These are phyloP conservation scores for Oryza australiensis DNA, from an alignment of 176 grass and related monocot genomes.

Conservation along the genomic window DNA sequence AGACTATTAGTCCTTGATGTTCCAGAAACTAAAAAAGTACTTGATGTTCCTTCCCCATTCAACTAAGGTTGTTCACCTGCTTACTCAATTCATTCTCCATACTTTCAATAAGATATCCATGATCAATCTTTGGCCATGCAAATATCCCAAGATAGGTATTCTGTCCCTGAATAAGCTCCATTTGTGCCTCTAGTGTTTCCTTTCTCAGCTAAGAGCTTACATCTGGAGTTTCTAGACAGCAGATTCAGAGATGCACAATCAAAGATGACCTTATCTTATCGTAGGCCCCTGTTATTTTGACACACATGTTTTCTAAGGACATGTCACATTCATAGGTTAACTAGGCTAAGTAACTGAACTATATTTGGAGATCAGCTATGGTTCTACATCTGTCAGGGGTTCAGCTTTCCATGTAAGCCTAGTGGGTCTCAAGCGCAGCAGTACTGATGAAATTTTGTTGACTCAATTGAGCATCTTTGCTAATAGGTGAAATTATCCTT, in stretches of 20 bases:
- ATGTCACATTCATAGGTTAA: neutral
- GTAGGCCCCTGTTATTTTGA: neutral
- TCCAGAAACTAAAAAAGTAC: neutral
- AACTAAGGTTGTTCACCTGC: slow-evolving; percentile 11
- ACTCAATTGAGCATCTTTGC: neutral
- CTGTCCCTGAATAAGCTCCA: neutral
- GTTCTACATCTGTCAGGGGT: slow-evolving; percentile 2
- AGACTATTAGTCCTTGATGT: neutral
- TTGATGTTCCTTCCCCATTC: neutral
- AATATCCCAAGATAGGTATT: neutral
- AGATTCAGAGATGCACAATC: neutral
- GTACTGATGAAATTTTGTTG: slow-evolving; percentile 8
- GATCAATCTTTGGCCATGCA: neutral
- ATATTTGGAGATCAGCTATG: neutral
- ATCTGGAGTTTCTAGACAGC: neutral
- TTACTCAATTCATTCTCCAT: slow-evolving; percentile 10
- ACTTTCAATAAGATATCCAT: neutral
- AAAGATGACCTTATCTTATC: neutral
- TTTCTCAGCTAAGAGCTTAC: slow-evolving; percentile 9
- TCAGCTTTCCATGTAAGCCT: neutral
- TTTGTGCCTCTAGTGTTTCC: neutral
- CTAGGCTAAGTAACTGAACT: neutral
- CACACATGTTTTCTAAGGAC: neutral
- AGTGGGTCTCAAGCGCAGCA: slow-evolving; percentile 12
- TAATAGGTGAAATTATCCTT: neutral